Percentiles rank a stretch among this genome's conserved stretches.
These are phyloP conservation scores for Ustilago nuda DNA, from an alignment of 1,284 basidiomycete species.

Conservation along the genomic window DNA sequence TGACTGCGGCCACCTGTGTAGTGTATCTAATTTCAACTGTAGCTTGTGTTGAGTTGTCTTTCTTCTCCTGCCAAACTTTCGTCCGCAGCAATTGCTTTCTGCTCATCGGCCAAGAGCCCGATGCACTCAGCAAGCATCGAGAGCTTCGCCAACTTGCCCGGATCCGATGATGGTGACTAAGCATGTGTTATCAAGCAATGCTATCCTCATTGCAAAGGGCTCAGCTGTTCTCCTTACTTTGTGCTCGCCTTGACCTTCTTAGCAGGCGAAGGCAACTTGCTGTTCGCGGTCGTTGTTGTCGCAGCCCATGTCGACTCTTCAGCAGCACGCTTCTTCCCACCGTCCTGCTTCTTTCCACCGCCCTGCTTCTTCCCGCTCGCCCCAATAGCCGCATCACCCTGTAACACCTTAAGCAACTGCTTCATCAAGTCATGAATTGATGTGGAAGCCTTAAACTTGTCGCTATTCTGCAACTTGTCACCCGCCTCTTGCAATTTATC, in stretches of 20 bases:
- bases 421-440: conserved; percentile 73
- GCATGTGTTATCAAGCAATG: neutral
- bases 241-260: conserved; percentile 48
- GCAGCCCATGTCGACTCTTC: conserved; percentile 9
- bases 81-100: neutral
- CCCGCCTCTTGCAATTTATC: conserved; percentile 35
- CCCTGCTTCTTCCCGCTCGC: conserved; percentile 25
- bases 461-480: conserved; percentile 37
- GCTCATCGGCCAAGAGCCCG: neutral
- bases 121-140: neutral
- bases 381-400: conserved; percentile 27
- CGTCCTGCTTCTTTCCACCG: neutral
- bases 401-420: conserved; percentile 71
- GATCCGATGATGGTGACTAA: neutral
- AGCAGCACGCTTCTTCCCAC: conserved; percentile 40
- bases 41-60: neutral
- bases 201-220: neutral
- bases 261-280: conserved; percentile 19
- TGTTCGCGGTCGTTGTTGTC: conserved; percentile 6
- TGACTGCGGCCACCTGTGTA: too few relatives aligned
- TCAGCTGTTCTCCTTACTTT: conserved; percentile 13
- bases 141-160: neutral
- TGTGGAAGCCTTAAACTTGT: conserved; percentile 59
- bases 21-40: too few relatives aligned
- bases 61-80: neutral